Base-by-base conservation (phyloP, 805 yeast genomes). In the Candida railenensis region DNA sequence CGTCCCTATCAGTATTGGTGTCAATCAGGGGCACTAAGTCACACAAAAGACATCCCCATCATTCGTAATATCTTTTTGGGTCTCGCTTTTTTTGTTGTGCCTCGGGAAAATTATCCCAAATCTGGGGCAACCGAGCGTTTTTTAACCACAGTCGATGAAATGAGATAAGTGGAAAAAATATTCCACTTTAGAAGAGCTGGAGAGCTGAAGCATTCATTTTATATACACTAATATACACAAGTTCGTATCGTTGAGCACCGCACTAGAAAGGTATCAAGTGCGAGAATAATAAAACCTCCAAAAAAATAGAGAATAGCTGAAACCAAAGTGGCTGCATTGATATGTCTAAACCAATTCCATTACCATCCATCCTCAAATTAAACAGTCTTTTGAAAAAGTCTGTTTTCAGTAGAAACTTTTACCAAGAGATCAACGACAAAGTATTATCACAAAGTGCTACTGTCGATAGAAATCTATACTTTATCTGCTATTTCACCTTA, bases 401-500 rank as follows among this genome's bases (percentile, higher is more conserved):
- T 3, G 47, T 72, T 8, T 61, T 71, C 38, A 63, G 66, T 48
- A 59, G 70, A 30, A 64, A 68, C 40, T 69, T 73, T 53, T 73
- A 72, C 54, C 67, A 64, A 52, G 73, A 71, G 44, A 62, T 73
- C 49, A 67, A 62, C 48, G 73, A 69, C 45, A 71, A 72, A 50
- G 61, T 73, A 11, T 61, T 73, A 46, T 43, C 65, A 34, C 57
- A 54, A 19, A 44, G 68, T 1, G 41, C 71, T 8, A 67, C 72
- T 3, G 59, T 73, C 18, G 77, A 73, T 53, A 53, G 67, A 3
- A 67, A 62, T 38, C 54, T 73, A 36, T 73, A 73, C 51, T 73
- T 73, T 56, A 58, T 70, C 25, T 73, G 77, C 56, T 73, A 73
- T 54, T 69, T 67, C 52, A 63, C 76, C 9, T 62, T 73, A 30